phyloP scores from a whole-genome alignment of 176 grass and related monocot species.

The Aegilops tauschii region DNA sequence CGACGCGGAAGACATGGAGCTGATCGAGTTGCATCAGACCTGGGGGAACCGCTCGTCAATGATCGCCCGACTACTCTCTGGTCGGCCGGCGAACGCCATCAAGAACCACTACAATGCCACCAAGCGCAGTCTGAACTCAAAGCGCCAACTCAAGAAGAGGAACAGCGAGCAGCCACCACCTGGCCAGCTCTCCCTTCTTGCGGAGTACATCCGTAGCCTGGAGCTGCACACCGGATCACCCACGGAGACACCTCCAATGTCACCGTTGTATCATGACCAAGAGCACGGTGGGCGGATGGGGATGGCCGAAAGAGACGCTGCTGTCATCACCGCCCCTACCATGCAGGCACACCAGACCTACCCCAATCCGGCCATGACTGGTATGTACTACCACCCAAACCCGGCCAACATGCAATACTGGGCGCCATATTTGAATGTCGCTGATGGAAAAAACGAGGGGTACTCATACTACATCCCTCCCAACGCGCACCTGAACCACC shows the following conservation, averaged over 20 bases:
- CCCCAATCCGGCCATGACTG: not conserved
- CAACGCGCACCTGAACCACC: not conserved
- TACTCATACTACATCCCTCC: not conserved
- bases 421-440: not conserved
- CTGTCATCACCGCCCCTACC: not conserved
- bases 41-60: not conserved
- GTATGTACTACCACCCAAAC: not conserved
- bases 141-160: not conserved
- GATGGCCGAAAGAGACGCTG: not conserved
- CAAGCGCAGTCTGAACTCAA: not conserved
- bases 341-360: not conserved
- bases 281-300: not conserved
- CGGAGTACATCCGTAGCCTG: not conserved
- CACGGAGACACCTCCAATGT: not conserved
- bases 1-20: not conserved
- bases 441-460: not conserved
- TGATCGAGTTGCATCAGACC: not conserved
- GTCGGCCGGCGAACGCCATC: constrained; percentile 12
- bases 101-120: constrained; percentile 44
- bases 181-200: not conserved
- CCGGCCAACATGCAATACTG: not conserved
- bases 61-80: not conserved
- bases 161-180: not conserved
- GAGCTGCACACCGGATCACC: not conserved
- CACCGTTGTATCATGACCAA: not conserved